Evolutionary conservation across 116 monocot species (phyloP).

Genomic region (Dioscorea cayenensis): DNA sequence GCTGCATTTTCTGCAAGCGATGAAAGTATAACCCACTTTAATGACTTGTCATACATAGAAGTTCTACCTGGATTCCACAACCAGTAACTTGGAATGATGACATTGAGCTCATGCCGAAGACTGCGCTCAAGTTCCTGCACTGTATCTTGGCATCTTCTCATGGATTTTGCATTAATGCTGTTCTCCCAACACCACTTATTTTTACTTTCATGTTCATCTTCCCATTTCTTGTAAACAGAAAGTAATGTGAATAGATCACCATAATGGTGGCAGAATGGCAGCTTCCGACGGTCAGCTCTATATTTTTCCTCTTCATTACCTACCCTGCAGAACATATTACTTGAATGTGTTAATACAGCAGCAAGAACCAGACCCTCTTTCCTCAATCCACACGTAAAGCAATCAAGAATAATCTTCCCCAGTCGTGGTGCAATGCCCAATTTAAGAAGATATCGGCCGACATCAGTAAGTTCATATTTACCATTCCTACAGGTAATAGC

Average conservation of each 20-base stretch:
- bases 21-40: slow-evolving; percentile 72
- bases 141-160: slow-evolving; percentile 86
- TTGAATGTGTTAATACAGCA: slow-evolving; percentile 87
- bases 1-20: slow-evolving; percentile 84
- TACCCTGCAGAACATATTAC: slow-evolving; percentile 94
- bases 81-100: slow-evolving; percentile 81
- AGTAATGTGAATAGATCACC: slow-evolving; percentile 96
- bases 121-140: slow-evolving; percentile 68
- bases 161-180: slow-evolving; percentile 93
- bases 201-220: slow-evolving; percentile 29
- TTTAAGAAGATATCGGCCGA: slow-evolving; percentile 58
- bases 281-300: slow-evolving; percentile 78
- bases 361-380: slow-evolving; percentile 93
- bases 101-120: slow-evolving; percentile 72
- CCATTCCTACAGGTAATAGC: slow-evolving; percentile 33
- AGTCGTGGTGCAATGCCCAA: slow-evolving; percentile 87
- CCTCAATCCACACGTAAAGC: slow-evolving; percentile 36
- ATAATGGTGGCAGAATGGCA: slow-evolving; percentile 86
- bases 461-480: slow-evolving; percentile 47
- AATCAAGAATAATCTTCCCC: slow-evolving; percentile 90
- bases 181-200: slow-evolving; percentile 96
- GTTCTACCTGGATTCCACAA: slow-evolving; percentile 57
- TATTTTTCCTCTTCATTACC: slow-evolving; percentile 68
- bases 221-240: slow-evolving; percentile 93
- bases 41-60: slow-evolving; percentile 19